Evolutionary conservation across 73 alveolate species (phyloP).

Genomic region (Paramecium sexaurelia): DNA sequence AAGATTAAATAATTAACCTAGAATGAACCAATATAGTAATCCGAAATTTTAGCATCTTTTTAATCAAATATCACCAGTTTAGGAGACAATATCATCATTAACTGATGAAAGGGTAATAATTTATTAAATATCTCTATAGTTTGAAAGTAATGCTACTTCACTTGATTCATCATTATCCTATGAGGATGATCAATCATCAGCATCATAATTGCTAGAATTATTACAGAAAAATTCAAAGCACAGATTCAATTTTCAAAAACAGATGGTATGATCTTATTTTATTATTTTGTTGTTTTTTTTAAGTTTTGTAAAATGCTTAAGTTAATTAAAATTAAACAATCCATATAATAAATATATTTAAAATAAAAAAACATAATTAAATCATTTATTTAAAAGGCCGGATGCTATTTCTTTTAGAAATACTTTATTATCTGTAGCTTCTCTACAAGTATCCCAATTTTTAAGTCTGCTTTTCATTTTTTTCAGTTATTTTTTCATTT

Average conservation of each 20-base stretch:
- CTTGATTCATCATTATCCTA: conserved; percentile 21
- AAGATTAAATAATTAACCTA: not conserved
- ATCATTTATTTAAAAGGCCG: not conserved
- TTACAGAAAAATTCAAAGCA: not conserved
- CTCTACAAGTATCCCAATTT: not conserved
- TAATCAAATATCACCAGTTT: conserved; percentile 7
- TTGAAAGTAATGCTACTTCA: conserved; percentile 46
- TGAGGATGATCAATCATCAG: conserved; percentile 15
- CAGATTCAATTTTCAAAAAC: not conserved
- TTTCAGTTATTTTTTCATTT: not conserved
- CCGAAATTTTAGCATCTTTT: not conserved
- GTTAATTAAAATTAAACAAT: not conserved
- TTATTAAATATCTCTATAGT: not conserved
- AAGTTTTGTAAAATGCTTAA: not conserved
- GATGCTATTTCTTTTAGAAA: conserved; percentile 16
- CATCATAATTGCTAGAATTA: not conserved
- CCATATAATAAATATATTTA: not conserved
- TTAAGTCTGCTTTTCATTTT: conserved; percentile 10
- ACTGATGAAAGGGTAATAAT: conserved; percentile 15
- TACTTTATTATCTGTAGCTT: not conserved
- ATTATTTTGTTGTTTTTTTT: not conserved
- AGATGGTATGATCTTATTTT: not conserved
- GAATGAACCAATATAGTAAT: not conserved
- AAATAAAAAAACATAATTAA: not conserved
- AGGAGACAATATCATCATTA: conserved; percentile 41